A percentile compares a stretch with the other conserved stretches of the same genome.
Conservation (phyloP, 768 basidiomycete species). For the Boletales sp. region DNA sequence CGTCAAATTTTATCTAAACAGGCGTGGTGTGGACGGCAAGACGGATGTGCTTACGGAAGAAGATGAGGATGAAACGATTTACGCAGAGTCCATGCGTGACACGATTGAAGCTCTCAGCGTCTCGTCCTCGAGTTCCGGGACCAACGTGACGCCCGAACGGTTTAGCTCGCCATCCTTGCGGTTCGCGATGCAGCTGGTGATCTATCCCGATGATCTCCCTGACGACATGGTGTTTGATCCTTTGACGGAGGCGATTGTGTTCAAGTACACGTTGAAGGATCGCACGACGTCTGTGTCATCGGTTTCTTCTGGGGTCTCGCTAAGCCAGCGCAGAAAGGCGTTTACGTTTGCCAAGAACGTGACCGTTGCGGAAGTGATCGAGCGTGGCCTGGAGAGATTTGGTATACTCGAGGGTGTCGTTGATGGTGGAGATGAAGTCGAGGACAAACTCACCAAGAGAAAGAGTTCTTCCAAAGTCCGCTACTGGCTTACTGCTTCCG, state of each 20-base stretch:
- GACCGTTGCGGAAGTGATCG: constrained; percentile 95
- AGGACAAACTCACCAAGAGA: constrained; percentile 85
- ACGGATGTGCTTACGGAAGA: constrained; percentile 46
- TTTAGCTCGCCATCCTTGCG: constrained; percentile 81
- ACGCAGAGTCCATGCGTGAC: constrained; percentile 34
- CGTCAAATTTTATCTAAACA: constrained; percentile 94
- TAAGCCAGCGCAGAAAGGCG: constrained; percentile 68
- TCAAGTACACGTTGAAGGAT: constrained; percentile 68
- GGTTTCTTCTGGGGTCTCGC: constrained; percentile 52
- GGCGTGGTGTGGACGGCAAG: constrained; percentile 44
- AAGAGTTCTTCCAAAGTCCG: constrained; percentile 75
- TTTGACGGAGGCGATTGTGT: constrained; percentile 89
- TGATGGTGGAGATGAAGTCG: constrained; percentile 96
- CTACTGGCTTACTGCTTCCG: constrained; percentile 68
- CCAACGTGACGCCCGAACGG: constrained; percentile 60
- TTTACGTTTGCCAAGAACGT: constrained; percentile 93
- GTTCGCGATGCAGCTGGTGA: constrained; percentile 83
- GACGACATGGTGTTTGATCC: constrained; percentile 96
- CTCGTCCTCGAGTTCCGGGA: constrained; percentile 21
- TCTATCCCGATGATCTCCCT: constrained; percentile 88
- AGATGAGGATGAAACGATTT: constrained; percentile 39
- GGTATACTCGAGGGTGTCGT: constrained; percentile 97
- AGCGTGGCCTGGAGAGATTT: constrained; percentile 87
- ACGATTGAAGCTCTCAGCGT: constrained; percentile 24
- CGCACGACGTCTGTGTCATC: constrained; percentile 39